Conservation (phyloP, 371 early-diverging fungal genomes). For the Mortierella sp. region DNA sequence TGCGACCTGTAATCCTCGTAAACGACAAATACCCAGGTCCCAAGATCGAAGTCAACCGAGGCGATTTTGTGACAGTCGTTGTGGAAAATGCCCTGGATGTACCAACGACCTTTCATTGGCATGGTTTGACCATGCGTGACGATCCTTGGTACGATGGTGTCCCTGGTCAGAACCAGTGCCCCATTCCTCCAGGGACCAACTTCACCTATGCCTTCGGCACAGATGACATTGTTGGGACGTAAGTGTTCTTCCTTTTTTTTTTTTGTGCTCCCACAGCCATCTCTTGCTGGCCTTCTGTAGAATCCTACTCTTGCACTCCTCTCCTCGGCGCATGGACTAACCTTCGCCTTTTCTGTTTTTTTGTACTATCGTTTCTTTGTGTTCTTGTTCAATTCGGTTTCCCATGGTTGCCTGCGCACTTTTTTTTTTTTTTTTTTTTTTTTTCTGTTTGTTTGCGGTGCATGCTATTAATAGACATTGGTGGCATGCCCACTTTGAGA, state of each 20-base stretch:
- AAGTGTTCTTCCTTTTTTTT: slow-evolving; percentile 11
- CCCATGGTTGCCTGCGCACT: background rate
- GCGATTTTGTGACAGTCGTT: slow-evolving; percentile 46
- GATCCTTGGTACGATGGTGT: slow-evolving; percentile 78
- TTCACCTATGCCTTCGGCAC: slow-evolving; percentile 59
- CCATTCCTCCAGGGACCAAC: slow-evolving; percentile 59
- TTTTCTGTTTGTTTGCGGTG: background rate
- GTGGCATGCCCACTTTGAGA: slow-evolving; percentile 76
- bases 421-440: background rate
- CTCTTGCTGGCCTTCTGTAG: background rate
- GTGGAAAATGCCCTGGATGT: slow-evolving; percentile 48
- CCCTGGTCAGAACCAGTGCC: slow-evolving; percentile 62
- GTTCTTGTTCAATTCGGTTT: background rate
- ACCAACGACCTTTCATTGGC: slow-evolving; percentile 67
- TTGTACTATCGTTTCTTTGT: slow-evolving; percentile 9
- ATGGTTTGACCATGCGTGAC: slow-evolving; percentile 76
- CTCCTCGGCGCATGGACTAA: no score
- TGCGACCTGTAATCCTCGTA: slow-evolving; percentile 47
- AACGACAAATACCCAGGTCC: slow-evolving; percentile 54
- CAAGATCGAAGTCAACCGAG: slow-evolving; percentile 52
- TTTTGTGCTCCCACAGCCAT: background rate
- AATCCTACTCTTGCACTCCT: no score
- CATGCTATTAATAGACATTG: slow-evolving; percentile 43
- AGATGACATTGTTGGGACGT: slow-evolving; percentile 52
- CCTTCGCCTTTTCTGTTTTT: no score